phyloP scores from a whole-genome alignment of 345 rosid species.

The Hirschfeldia incana region DNA sequence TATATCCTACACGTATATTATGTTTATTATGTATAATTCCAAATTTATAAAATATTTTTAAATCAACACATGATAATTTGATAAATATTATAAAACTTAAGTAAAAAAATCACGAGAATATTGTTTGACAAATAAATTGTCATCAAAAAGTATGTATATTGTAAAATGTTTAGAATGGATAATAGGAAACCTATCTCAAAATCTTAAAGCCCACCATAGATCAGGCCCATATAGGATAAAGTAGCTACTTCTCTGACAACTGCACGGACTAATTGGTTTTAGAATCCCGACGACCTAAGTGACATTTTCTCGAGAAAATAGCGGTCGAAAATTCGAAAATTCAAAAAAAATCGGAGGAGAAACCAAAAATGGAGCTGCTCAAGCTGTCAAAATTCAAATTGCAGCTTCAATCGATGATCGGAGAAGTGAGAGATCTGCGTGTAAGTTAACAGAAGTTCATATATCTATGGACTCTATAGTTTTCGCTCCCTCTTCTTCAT shows the following conservation, averaged over 20 bases:
- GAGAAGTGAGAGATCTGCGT: constrained; percentile 67
- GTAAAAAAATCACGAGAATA: no score
- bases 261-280: neutral
- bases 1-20: no score
- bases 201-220: constrained; percentile 13
- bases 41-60: no score
- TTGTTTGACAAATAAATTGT: no score
- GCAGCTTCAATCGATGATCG: constrained; percentile 65
- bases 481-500: constrained; percentile 7
- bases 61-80: neutral
- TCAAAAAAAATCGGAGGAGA: neutral
- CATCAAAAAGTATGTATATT: no score
- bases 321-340: constrained; percentile 25
- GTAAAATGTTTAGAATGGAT: no score
- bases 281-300: constrained; percentile 20
- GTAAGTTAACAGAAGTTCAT: constrained; percentile 42
- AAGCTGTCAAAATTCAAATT: constrained; percentile 76
- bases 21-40: no score
- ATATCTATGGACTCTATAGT: constrained; percentile 11
- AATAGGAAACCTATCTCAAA: neutral
- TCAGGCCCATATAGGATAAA: constrained; percentile 6
- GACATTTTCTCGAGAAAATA: constrained; percentile 21
- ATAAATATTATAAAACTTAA: neutral
- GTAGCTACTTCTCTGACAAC: neutral
- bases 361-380: constrained; percentile 72